Base-by-base conservation (phyloP, 805 yeast genomes). In the baker's yeast (Saccharomyces cerevisiae) region DNA sequence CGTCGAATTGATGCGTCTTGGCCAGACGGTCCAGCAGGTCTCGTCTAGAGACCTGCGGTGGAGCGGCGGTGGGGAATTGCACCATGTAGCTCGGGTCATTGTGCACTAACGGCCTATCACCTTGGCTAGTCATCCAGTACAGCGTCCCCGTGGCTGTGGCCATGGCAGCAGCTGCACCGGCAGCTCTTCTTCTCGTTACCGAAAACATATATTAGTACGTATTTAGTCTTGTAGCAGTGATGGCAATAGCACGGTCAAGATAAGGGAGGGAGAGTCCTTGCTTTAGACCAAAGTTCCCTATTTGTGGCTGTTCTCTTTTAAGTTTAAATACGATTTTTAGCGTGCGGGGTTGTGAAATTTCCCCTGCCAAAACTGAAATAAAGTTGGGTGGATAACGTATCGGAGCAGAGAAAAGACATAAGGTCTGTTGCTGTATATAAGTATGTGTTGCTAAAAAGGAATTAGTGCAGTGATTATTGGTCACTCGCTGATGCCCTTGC, bases 1-100 rank as follows among this genome's bases (percentile, higher is more conserved):
- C 79, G 68, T 92, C 97, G 84, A 66, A 84, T 79, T 52, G 79
- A 70, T 49, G 75, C 65, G 55, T 78, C 61, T 67, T 77, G 74
- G 60, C 55, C 55, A 84, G 68, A 55, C 76, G 77, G 4, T 75
- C 64, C 51, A 85, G 58, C 56, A 84, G 68, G 49, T 79, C 80
- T 3, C 72, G 70, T 67, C 92, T 75, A 27, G 88, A 87, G 9
- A 61, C 58, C 21, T 49, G 50, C 17, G 60, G 59, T 10, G 46
- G 53, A 10, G 61, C 63, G n/a, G 57, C 60, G 22, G 54, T 51
- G 28, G 60, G 54, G 14, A 36, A 36, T 17, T n/a, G 43, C 13
- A 36, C 43, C 43, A 36, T 36, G 24, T 36, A 36, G 24, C 43
- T 36, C 4, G 43, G 13, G 24, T 36, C 43, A 17, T 36, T 36